Evolutionary conservation across 805 yeast genomes (phyloP), one percentile per base, ranked within the genome.

Genomic region (Jamesozyma piceae): DNA sequence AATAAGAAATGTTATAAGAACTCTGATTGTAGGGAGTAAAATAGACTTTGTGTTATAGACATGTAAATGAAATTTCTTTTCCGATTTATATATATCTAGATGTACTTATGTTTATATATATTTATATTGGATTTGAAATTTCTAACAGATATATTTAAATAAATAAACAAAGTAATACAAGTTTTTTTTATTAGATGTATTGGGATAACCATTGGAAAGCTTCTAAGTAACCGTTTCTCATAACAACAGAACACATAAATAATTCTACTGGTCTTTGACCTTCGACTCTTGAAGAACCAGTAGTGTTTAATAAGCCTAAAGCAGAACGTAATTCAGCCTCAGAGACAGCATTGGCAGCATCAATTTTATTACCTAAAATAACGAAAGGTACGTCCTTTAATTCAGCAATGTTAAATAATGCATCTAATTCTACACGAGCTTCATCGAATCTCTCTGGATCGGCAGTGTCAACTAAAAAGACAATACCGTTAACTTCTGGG

Each of bases 401-500:
- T 68, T 92, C 98, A 64, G 90, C 95, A 60, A 92, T 92, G 56
- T 81, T 82, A 62, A 92, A 82, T 52, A 92, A 73, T 29, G 94
- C 89, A 57, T 92, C 97, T 63, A 92, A 76, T 71, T 92, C 98
- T 35, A 88, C 87, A 68, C 85, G 83, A 48, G 95, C 83, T 72
- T 92, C 99, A 53, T 84, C 83, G 56, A 92, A 84, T 67, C 99
- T 82, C 63, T 82, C 95, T 31, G 92, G 81, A 63, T 92, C 98
- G 43, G 97, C 97, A 43, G 95, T 94, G 64, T 92, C 99, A 27
- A 92, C 97, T 46, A 92, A 72, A 66, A 84, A 92, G 27, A 92
- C 97, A 53, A 92, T 92, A 43, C 97, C 98, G 65, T 88, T 85
- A 39, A 92, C 99, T 69, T 92, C 99, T 46, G 99, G 99, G 82